Evolutionary conservation across 2,329 filamentous ascomycete genomes (phyloP), one percentile per base, ranked within the genome.

Genomic region (Colletotrichum incanum): DNA sequence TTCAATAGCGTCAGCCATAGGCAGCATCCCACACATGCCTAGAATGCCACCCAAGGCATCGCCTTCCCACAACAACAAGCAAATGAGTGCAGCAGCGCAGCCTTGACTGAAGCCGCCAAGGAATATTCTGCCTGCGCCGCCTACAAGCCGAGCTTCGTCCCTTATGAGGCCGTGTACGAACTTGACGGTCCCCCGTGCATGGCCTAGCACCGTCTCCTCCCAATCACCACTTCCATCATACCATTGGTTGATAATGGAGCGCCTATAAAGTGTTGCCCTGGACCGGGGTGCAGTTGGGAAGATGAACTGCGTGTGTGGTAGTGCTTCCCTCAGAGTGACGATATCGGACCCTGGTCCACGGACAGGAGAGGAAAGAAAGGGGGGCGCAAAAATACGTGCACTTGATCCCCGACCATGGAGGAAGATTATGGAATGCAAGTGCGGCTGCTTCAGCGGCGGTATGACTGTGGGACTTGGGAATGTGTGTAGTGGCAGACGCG

Each of bases 91-190:
- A 52, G 84, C 84, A 3, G 87, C 87, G 73, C 86, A 87, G 0
- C 88, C 88, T 73, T 90, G 88, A 60, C 88, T 90, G 23, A 89
- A 76, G 0, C 88, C 88, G 49, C 85, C 84, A 0, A 90, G 72
- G 1, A 88, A 76, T 0, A 89, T 77, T 52, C 82, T 84, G 16
- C 74, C 63, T 0, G 79, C 73, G 4, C 85, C 83, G 0, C 79
- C 80, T 0, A 88, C 67, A 0, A 76, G n/a, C 1, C 63, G 75
- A 1, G 82, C 79, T 71, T 87, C 86, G 0, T 70, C 52, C 4
- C 68, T 63, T 0, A 88, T 12, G 0, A 88, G 71, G 0, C 41
- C 73, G 49, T 86, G 83, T 0, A 88, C 60, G 66, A 82, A 83
- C 11, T 74, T 74, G 3, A 80, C 78, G 3, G 84, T 86, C n/a